Percentiles rank a stretch among this genome's conserved stretches.
Evolutionary conservation across 257 asterid species (phyloP).

Genomic region (Petunia secreta): DNA sequence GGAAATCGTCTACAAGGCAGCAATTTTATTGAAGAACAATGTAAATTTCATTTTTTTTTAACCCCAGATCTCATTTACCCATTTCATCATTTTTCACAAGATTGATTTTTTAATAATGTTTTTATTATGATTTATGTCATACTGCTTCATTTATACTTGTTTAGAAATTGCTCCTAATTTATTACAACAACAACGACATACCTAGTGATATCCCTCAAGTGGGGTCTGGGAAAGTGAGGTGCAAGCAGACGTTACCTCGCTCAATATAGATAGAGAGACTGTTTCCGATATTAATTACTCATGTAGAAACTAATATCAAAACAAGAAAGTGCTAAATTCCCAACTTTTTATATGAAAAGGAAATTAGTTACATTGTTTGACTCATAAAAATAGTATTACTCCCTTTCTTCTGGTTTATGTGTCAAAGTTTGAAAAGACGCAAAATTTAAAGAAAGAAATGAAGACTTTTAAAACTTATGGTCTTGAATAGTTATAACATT

Average conservation of each 20-base stretch:
- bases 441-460: too few species aligned
- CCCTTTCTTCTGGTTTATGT: not conserved
- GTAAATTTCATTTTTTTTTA: constrained; percentile 36
- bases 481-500: too few species aligned
- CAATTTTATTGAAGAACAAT: constrained; percentile 59
- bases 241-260: too few species aligned
- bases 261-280: too few species aligned
- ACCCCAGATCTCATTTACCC: not conserved
- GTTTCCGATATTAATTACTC: too few species aligned
- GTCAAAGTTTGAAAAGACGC: too few species aligned
- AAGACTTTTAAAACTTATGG: too few species aligned
- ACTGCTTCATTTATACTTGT: not conserved
- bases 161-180: not conserved
- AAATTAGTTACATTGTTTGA: not conserved
- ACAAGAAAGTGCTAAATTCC: not conserved
- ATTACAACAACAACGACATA: too few species aligned
- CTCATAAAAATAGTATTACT: not conserved
- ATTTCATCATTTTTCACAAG: not conserved
- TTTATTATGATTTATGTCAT: not conserved
- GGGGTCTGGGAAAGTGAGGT: too few species aligned
- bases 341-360: not conserved
- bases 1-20: constrained; percentile 74
- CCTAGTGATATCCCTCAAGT: too few species aligned
- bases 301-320: too few species aligned
- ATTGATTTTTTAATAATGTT: not conserved